phyloP scores from a whole-genome alignment of 495 filamentous ascomycete species.

The Neurospora hispaniola region DNA sequence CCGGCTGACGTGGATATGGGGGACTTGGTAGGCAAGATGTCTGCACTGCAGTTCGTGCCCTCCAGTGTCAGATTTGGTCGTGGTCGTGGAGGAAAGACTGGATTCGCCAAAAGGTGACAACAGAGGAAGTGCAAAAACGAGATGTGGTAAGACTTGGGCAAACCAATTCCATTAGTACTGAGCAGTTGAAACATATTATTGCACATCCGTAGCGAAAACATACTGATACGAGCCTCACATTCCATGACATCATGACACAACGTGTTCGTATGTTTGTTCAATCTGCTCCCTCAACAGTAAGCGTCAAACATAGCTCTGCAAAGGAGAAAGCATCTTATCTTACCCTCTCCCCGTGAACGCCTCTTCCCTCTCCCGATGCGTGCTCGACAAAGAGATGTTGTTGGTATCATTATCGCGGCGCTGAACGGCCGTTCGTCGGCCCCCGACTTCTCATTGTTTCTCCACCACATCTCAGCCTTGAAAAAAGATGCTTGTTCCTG shows the following conservation, averaged over 20 bases:
- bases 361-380: not conserved
- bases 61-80: slow-evolving; percentile 62
- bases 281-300: not conserved
- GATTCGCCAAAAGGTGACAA: slow-evolving; percentile 29
- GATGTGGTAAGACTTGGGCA: not conserved
- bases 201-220: not conserved
- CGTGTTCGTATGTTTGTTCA: not conserved
- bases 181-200: not conserved
- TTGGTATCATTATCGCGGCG: not conserved
- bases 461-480: not conserved
- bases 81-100: slow-evolving; percentile 37
- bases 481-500: not conserved
- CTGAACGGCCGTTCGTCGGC: not conserved
- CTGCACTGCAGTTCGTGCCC: slow-evolving; percentile 72
- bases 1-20: slow-evolving; percentile 52
- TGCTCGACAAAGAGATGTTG: not conserved
- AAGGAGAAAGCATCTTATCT: not conserved
- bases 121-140: not conserved
- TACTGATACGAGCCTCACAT: not conserved
- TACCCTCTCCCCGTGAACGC: not conserved
- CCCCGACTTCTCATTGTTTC: not conserved
- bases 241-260: not conserved
- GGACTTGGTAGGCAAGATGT: slow-evolving; percentile 69
- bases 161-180: not conserved
- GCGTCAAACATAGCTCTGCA: not conserved